Base-by-base conservation (phyloP, 371 early-diverging fungal genomes). In the Mucor racemosus region DNA sequence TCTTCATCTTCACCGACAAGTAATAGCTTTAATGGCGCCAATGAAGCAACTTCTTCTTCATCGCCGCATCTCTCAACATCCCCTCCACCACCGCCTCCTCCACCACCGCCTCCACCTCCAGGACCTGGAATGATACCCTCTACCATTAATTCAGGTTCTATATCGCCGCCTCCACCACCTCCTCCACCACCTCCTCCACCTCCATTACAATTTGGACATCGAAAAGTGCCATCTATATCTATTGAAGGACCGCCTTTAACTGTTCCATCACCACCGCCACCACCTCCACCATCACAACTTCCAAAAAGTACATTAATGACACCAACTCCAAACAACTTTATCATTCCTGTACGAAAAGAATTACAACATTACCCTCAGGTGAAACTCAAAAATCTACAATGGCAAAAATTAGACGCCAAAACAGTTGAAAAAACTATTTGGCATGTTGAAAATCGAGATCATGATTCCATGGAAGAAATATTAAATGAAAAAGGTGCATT, bases 301-400 rank as follows among this genome's bases (percentile, higher is more conserved):
- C 7, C 60, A 36, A 41, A 54, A 39, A 38, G 3, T 13, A 35
- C 21, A 7, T 31, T 57, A 26, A 19, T 26, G 4, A 15, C 10
- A 0, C 17, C 58, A 31, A 4, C 54, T 34, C n/a, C 6, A 63
- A 53, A 39, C 48, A 3, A 35, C 59, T 15, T 38, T 14, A 42
- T 39, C 3, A 60, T 58, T 0, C 73, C 77, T 7, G 40, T 40
- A 33, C 76, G 82, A 10, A 81, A 81, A 63, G 71, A 76, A 38
- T 62, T 81, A 14, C 69, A 67, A 0, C 79, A 81, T 38, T 78
- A 79, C 64, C 82, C 82, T 31, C 68, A 77, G 42, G 64, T 75
- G 10, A 79, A 82, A 26, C 69, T 82, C 7, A 78, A 79, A 42
- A 76, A 79, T 55, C 48, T 82, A 7, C 82, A 82, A 56, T 79